Conservation (phyloP, 441 rosid genomes). For the Hura crepitans region DNA sequence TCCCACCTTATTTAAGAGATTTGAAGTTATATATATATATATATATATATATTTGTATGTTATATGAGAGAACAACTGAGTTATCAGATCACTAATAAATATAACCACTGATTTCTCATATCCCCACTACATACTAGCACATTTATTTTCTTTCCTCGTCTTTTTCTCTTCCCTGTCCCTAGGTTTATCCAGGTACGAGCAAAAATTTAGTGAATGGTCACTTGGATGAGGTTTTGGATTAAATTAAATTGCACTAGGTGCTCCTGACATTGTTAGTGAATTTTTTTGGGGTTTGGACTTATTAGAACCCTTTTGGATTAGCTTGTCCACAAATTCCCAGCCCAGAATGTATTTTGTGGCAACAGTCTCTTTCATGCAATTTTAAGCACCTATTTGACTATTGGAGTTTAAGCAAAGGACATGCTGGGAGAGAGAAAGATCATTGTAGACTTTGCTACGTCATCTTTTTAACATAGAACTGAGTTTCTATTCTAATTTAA, state of each 20-base stretch:
- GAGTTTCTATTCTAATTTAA: constrained; percentile 14
- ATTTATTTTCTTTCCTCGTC: not conserved
- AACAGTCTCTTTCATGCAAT: not conserved
- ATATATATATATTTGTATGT: no score
- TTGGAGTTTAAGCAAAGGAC: not conserved
- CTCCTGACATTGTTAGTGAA: not conserved
- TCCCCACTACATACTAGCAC: not conserved
- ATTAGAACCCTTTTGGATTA: not conserved
- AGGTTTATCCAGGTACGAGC: not conserved
- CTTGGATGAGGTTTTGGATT: constrained; percentile 6
- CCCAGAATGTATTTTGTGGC: not conserved
- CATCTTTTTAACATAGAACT: constrained; percentile 12
- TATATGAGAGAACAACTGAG: not conserved
- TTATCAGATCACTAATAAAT: no score
- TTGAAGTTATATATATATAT: not conserved
- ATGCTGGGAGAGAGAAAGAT: not conserved
- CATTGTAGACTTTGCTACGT: constrained; percentile 7
- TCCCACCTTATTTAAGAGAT: no score
- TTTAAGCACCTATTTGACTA: not conserved
- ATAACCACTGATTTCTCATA: no score
- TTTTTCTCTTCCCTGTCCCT: not conserved
- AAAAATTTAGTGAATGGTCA: not conserved
- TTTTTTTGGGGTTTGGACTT: not conserved
- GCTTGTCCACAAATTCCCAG: not conserved
- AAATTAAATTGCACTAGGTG: not conserved